phyloP scores from a whole-genome alignment of 2,329 filamentous ascomycete genomes.

The Pestalotiopsis sp. region DNA sequence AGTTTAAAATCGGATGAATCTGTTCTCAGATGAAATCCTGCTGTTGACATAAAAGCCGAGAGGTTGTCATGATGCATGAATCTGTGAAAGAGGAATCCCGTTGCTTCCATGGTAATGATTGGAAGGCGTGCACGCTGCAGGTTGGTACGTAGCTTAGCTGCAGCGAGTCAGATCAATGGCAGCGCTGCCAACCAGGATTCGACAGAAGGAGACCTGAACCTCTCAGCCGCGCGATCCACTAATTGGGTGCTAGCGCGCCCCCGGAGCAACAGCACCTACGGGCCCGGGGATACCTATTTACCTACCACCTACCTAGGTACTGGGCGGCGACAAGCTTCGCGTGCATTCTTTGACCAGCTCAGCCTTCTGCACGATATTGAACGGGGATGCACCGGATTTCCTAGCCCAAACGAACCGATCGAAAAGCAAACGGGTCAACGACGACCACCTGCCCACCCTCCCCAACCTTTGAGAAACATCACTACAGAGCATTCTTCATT shows the following conservation, averaged over 20 bases:
- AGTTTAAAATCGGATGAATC: too few relatives aligned
- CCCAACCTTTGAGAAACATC: not conserved
- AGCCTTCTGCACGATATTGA: conserved; percentile 2
- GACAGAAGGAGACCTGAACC: not conserved
- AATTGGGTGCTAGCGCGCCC: not conserved
- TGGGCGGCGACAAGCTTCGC: conserved; percentile 6
- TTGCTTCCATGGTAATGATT: too few relatives aligned
- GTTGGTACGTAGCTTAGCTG: not conserved
- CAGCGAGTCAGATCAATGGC: not conserved
- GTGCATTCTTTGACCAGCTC: conserved; percentile 9
- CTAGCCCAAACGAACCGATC: not conserved
- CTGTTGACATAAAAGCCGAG: too few relatives aligned
- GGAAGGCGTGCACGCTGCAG: too few relatives aligned
- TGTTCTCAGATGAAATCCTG: too few relatives aligned
- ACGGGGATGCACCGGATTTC: not conserved
- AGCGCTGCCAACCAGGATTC: not conserved
- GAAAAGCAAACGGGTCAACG: not conserved
- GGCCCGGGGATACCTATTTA: too few relatives aligned
- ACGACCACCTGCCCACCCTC: not conserved
- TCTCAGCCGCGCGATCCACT: not conserved
- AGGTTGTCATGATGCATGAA: too few relatives aligned
- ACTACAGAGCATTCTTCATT: not conserved
- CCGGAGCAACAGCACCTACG: too few relatives aligned
- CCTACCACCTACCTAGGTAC: not conserved
- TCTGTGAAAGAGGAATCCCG: too few relatives aligned